Evolutionary conservation across 495 filamentous ascomycete species (phyloP), one percentile per base, ranked within the genome.

Genomic region (Astrocystis sublimbata): DNA sequence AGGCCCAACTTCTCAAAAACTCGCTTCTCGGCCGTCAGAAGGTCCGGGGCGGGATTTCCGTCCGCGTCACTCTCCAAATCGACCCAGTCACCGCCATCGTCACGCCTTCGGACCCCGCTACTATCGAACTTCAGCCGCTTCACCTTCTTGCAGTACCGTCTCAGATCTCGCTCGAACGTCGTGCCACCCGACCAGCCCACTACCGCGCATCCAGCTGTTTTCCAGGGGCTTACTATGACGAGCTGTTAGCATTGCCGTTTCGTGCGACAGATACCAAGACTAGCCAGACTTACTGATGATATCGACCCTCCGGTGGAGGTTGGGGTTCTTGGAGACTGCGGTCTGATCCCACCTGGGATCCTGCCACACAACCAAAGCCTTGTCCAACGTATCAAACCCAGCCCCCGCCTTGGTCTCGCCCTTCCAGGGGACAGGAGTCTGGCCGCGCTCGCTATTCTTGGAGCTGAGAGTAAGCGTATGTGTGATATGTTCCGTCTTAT

Each of bases 341-440:
- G 70, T 73, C 26, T 73, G 69, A 21, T 72, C 63, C 82, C 82
- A 89, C 5, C 73, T n/a, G 0, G 88, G 87, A 65, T 93, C 84
- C 68, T 96, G 93, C 94, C 94, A 99, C 0, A 97, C 91, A 0
- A 97, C 86, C 43, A 97, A 76, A 7, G 92, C 92, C 71, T 97
- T 97, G 71, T 98, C 93, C 1, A 99, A 78, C 0, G 84, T 87
- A 68, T 98, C 93, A 62, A 94, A 96, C 10, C 88, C 89, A 31
- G 79, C 75, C 15, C 79, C 78, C 0, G 73, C 68, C 40, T 66
- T 73, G 63, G 9, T 41, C 54, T 74, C 66, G 1, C 77, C 79
- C 68, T 80, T 82, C 80, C 79, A 84, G 21, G 64, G 60, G 19
- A 84, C 68, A 0, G 92, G 87, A 53, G 81, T 78, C 70, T 97